Evolutionary conservation across 805 yeast species (phyloP), one percentile per base, ranked within the genome.

Genomic region (Blastobotrys attinorum): DNA sequence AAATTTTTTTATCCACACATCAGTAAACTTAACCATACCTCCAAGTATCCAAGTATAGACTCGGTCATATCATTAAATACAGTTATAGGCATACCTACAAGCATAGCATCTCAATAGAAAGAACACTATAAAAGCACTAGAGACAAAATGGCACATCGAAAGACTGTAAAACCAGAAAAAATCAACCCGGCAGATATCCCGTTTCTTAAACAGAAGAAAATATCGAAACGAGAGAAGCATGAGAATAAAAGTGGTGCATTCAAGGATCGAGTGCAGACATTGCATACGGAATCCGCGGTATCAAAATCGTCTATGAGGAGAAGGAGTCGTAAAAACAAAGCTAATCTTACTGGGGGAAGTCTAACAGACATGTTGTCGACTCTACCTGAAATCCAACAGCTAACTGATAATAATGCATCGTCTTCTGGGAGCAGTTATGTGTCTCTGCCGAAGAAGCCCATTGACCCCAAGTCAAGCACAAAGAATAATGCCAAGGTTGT

Each of bases 221-320:
- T 20, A 16, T 34, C 52, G 31, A 54, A 54, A 38, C 45, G 46
- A 31, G 55, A 53, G 38, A 54, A 54, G 35, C 39, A 51, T 22
- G 55, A 46, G 5, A 38, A n/a, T 21, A 54, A 54, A 29, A 41
- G 42, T 16, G 23, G 33, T 25, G 37, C 40, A 16, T 44, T 54
- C 40, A 29, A 36, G n/a, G 31, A 36, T 11, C 37, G 42, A 21
- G 10, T 25, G 7, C 37, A 44, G 2, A 39, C 42, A 8, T 39
- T 41, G 31, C 25, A n/a, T n/a, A 16, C 32, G 39, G 16, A n/a
- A 22, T 6, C 39, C 15, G 37, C 34, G 13, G 39, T 54, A 5
- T 53, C 57, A 4, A 54, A 54, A 37, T 52, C 57, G 3, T 42
- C 54, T 3, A 20, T 39, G 11, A 42, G 52, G 11, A 45, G 58